Base-by-base conservation (phyloP, 1,139 yeast species). In the Suhomyces bribrorum region DNA sequence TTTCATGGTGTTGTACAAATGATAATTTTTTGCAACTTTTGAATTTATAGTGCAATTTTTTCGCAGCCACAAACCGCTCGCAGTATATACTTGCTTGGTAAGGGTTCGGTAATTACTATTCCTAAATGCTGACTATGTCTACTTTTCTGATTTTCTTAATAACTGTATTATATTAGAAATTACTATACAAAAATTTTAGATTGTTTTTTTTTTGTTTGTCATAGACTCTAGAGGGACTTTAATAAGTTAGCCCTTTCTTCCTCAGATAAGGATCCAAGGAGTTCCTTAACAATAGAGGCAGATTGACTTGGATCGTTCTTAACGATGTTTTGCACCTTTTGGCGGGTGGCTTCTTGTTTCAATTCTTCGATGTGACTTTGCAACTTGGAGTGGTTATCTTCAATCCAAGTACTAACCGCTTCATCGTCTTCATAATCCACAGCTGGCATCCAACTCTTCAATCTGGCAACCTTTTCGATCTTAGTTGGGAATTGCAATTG, bases 391-490 rank as follows among this genome's bases (percentile, higher is more conserved):
- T 83, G 92, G 64, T 85, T 81, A 48, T 80, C 81, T 65, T 88
- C 96, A 53, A 89, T 83, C 90, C 94, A 90, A 44, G 73, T 75
- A 43, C 95, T 88, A 46, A 89, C 95, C 25, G 77, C 86, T 56
- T 73, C 73, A 61, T 92, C 97, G 51, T 86, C 74, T 27, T 81
- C 85, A 45, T 73, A 74, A 56, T 86, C 84, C 44, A 85, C 76
- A 32, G 83, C 73, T 43, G 95, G 87, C 69, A 75, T 83, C 92
- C 95, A 86, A 43, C 95, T 83, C 75, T 83, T 85, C 56, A 92
- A 70, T 68, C 96, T 81, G 16, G 96, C 86, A 44, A 84, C 80
- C 67, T 83, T 81, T 66, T 89, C 97, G 48, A 88, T 73, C 63
- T 90, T 81, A 31, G 79, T 74, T 32, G 87, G 77, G 36, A 66